Percentiles rank a stretch among this genome's conserved stretches.
Conservation (phyloP, 176 grass and related monocot genomes). For the Zoysia pacifica region DNA sequence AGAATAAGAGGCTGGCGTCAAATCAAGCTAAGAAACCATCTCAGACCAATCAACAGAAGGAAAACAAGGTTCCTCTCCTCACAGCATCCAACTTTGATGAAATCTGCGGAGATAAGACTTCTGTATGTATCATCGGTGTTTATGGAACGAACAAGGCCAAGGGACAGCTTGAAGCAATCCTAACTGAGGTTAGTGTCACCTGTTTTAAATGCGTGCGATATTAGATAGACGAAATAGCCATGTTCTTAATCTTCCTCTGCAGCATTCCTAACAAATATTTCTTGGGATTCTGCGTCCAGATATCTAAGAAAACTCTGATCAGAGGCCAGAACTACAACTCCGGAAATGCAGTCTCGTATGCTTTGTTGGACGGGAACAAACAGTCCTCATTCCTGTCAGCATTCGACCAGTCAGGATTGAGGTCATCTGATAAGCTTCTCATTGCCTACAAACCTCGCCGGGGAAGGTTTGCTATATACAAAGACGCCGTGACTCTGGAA, state of each 20-base stretch:
- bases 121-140: slow-evolving; percentile 73
- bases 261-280: slow-evolving; percentile 4
- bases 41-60: slow-evolving; percentile 22
- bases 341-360: slow-evolving; percentile 50
- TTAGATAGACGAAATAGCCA: background rate
- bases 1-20: slow-evolving; percentile 65
- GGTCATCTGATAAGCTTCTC: slow-evolving; percentile 57
- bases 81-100: slow-evolving; percentile 59
- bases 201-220: background rate
- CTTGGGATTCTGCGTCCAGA: slow-evolving; percentile 50
- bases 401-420: slow-evolving; percentile 65
- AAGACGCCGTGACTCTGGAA: slow-evolving; percentile 59
- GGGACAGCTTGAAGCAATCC: slow-evolving; percentile 55
- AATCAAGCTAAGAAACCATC: slow-evolving; percentile 56
- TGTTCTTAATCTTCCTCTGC: background rate
- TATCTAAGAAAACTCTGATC: slow-evolving; percentile 82
- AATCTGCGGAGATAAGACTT: slow-evolving; percentile 64
- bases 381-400: slow-evolving; percentile 61
- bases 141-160: slow-evolving; percentile 69
- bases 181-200: slow-evolving; percentile 64
- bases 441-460: slow-evolving; percentile 81
- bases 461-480: slow-evolving; percentile 55
- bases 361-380: slow-evolving; percentile 71
- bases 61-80: slow-evolving; percentile 60
- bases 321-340: slow-evolving; percentile 55